phyloP scores from a whole-genome alignment of 169 alveolate genomes.

The Plasmodium knowlesi region DNA sequence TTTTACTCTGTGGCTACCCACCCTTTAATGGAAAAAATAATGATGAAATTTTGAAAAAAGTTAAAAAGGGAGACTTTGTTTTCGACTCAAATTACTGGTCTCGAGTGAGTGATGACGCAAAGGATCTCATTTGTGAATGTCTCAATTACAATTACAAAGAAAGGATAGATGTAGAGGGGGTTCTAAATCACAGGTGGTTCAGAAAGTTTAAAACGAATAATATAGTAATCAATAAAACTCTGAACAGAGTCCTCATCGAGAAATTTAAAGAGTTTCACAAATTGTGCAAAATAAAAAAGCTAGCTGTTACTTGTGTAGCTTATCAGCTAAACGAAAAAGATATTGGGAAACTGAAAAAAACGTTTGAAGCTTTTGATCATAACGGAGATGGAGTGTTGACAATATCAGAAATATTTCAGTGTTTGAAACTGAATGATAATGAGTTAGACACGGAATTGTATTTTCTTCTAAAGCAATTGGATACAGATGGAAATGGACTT shows the following conservation, averaged over 20 bases:
- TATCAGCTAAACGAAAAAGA: conserved; percentile 92
- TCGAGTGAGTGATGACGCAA: conserved; percentile 89
- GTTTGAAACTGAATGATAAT: conserved; percentile 76
- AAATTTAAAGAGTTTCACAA: conserved; percentile 90
- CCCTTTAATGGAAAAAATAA: conserved; percentile 92
- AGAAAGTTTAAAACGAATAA: conserved; percentile 70
- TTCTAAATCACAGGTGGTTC: conserved; percentile 94
- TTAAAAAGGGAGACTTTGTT: conserved; percentile 88
- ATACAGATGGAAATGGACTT: conserved; percentile 92
- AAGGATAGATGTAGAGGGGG: conserved; percentile 92
- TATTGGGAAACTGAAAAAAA: conserved; percentile 89
- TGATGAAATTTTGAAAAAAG: conserved; percentile 87
- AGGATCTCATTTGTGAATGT: conserved; percentile 88
- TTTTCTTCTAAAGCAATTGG: conserved; percentile 85
- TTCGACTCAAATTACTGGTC: conserved; percentile 93
- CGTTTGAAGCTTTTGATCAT: conserved; percentile 91
- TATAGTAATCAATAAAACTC: conserved; percentile 62
- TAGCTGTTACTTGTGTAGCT: conserved; percentile 95
- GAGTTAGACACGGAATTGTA: conserved; percentile 82
- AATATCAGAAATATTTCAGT: conserved; percentile 78
- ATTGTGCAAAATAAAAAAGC: conserved; percentile 90
- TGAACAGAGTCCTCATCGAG: conserved; percentile 81
- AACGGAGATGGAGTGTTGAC: conserved; percentile 94
- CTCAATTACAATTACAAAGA: conserved; percentile 89
- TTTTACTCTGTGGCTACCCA: conserved; percentile 84